Evolutionary conservation across 1,284 basidiomycete species (phyloP).

Genomic region (Leccinum pallidistipes): DNA sequence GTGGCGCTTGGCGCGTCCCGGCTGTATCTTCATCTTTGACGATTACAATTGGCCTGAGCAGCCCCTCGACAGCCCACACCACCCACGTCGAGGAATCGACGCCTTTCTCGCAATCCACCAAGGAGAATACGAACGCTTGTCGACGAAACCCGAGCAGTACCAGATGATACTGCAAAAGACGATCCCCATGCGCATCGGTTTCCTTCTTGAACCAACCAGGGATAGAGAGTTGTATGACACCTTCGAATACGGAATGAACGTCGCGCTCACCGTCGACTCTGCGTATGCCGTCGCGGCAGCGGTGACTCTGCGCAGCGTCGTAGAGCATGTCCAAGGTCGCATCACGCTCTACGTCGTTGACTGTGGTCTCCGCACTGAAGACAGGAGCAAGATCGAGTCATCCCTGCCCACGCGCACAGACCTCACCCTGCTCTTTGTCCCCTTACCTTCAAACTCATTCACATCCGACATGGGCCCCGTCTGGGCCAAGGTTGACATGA

Average conservation of each 20-base stretch:
- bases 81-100: conserved; percentile 57
- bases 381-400: conserved; percentile 36
- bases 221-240: conserved; percentile 15
- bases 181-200: conserved; percentile 54
- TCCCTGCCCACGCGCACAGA: conserved; percentile 33
- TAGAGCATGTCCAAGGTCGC: conserved; percentile 39
- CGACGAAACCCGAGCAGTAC: conserved; percentile 40
- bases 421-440: conserved; percentile 44
- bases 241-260: conserved; percentile 48
- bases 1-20: conserved; percentile 53
- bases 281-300: conserved; percentile 49
- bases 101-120: conserved; percentile 51
- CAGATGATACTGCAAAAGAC: conserved; percentile 54
- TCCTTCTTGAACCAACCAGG: conserved; percentile 33
- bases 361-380: conserved; percentile 41
- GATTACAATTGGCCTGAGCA: conserved; percentile 56
- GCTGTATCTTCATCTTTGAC: conserved; percentile 56
- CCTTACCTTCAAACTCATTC: conserved; percentile 36
- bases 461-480: conserved; percentile 32
- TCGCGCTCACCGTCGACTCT: conserved; percentile 46
- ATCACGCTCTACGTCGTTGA: conserved; percentile 53
- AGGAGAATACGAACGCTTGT: conserved; percentile 47
- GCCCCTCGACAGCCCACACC: conserved; percentile 48
- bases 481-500: conserved; percentile 56
- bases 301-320: conserved; percentile 46